A percentile compares a stretch with the other conserved stretches of the same genome.
Conservation (phyloP, 768 basidiomycete genomes). For the Psilocybe cyanescens region DNA sequence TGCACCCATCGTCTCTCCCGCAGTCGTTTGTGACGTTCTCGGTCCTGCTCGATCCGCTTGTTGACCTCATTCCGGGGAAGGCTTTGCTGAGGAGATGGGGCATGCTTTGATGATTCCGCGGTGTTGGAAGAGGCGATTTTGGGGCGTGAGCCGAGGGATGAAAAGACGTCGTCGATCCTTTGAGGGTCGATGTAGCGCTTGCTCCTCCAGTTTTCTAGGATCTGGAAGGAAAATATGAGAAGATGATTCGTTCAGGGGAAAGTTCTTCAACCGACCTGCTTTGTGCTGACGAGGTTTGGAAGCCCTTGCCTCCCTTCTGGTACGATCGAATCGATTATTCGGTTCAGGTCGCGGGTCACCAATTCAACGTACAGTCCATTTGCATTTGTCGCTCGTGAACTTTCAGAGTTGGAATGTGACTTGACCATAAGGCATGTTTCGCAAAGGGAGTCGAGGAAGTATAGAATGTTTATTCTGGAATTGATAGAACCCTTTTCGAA, state of each 20-base stretch:
- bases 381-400: constrained; percentile 34
- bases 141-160: constrained; percentile 52
- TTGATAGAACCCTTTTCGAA: constrained; percentile 78
- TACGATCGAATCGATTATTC: constrained; percentile 85
- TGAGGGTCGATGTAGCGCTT: constrained; percentile 85
- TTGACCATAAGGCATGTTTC: constrained; percentile 75
- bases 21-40: constrained; percentile 90
- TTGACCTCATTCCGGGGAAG: constrained; percentile 74
- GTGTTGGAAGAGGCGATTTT: constrained; percentile 18
- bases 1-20: constrained; percentile 94
- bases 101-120: constrained; percentile 11
- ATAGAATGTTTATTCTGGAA: constrained; percentile 90
- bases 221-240: constrained; percentile 45
- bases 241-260: background rate
- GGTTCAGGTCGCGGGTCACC: constrained; percentile 74
- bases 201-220: constrained; percentile 88
- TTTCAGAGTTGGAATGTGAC: constrained; percentile 50
- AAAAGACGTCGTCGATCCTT: constrained; percentile 72
- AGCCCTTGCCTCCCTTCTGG: constrained; percentile 87
- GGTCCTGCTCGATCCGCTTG: constrained; percentile 89
- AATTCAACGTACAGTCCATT: constrained; percentile 75
- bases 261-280: constrained; percentile 59
- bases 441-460: constrained; percentile 88
- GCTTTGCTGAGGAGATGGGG: constrained; percentile 23
- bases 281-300: constrained; percentile 85